Evolutionary conservation across 208 protist genomes (phyloP), one percentile per base, ranked within the genome.

Genomic region (Wallacemonas sp.): DNA sequence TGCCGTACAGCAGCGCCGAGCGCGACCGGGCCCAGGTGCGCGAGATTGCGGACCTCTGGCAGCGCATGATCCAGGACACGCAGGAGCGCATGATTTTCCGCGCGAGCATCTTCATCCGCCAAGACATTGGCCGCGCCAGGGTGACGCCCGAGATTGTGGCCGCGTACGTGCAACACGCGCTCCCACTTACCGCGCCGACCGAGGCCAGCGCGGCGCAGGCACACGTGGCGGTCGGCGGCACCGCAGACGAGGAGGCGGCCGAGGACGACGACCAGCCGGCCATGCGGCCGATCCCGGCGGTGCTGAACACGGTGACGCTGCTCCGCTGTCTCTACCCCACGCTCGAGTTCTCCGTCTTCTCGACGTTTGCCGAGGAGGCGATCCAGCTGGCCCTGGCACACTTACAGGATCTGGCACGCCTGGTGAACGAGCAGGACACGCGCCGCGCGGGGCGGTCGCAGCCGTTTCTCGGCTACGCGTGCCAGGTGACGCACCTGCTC

Each of bases 11-110:
- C n/a, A n/a, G 52, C 31, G 32, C 29, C 5, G 52, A 25, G 16
- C 25, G 25, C 16, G 41, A 72, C 20, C 33, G 44, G 64, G 74
- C 42, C 3, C 70, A 20, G 25, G 61, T 77, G 54, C 70, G 72
- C 26, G 83, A 92, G 49, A 54, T 93, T 14, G 50, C 79, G 29
- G 76, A 73, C 11, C 59, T 93, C 14, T 84, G 82, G 68, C 74
- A 79, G 45, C 79, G 85, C 65, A 92, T 94, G 84, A 84, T 86
- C n/a, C 86, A 94, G 64, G 88, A 94, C 67, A 79, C 87, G 42
- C 91, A 96, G 73, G 86, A 94, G 67, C 84, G 87, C 18, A 61
- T 96, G 12, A 79, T 93, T 46, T 94, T 94, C 68, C 86, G 84
- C 48, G 85, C 84, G 20, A 89, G 86, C 61, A 82, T 93, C 25